phyloP scores from a whole-genome alignment of 1,284 basidiomycete genomes.

The Ceratobasidium papillatum region DNA sequence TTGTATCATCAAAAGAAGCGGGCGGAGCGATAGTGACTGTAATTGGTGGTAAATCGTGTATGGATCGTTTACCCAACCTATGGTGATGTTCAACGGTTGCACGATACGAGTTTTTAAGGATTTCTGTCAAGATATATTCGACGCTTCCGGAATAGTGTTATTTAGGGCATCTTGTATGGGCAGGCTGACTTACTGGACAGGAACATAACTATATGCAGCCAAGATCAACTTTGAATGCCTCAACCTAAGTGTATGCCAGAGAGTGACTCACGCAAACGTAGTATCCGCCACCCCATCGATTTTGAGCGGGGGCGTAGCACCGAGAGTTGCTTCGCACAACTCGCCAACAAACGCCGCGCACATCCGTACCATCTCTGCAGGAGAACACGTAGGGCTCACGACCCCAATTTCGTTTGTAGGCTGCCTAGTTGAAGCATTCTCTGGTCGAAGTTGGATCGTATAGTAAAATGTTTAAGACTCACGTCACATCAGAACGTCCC shows the following conservation, averaged over 20 bases:
- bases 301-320: slow-evolving; percentile 69
- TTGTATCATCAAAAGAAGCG: slow-evolving; percentile 11
- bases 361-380: slow-evolving; percentile 73
- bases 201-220: slow-evolving; percentile 70
- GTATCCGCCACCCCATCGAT: slow-evolving; percentile 75
- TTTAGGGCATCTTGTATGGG: slow-evolving; percentile 49
- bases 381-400: slow-evolving; percentile 74
- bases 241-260: neutral
- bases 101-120: slow-evolving; percentile 89
- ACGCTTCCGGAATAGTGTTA: neutral
- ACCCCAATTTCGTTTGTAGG: slow-evolving; percentile 63
- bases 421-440: neutral
- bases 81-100: slow-evolving; percentile 84
- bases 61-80: slow-evolving; percentile 52
- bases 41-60: slow-evolving; percentile 66
- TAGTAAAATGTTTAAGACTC: neutral
- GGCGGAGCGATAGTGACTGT: slow-evolving; percentile 75
- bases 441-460: neutral
- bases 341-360: slow-evolving; percentile 84
- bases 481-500: slow-evolving; percentile 6
- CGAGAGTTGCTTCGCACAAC: slow-evolving; percentile 86
- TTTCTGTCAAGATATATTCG: slow-evolving; percentile 62
- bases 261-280: slow-evolving; percentile 72
- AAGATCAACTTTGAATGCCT: neutral
- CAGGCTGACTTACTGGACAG: slow-evolving; percentile 87